Base-by-base conservation (phyloP, 2,329 filamentous ascomycete genomes). In the Ophiostoma ips region DNA sequence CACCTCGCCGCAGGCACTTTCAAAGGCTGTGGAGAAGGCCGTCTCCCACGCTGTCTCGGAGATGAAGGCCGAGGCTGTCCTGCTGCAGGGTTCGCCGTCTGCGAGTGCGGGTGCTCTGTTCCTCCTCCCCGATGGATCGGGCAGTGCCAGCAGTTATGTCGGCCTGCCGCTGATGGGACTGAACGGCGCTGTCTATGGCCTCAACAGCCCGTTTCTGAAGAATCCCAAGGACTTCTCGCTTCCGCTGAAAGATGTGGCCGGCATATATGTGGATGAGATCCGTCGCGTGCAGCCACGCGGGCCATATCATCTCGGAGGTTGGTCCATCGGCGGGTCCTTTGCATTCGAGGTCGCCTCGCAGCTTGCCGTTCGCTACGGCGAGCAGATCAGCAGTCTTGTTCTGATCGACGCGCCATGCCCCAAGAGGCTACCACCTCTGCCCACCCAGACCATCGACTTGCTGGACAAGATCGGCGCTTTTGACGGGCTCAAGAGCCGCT, bases 171-270 rank as follows among this genome's bases (percentile, higher is more conserved):
- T 75, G 55, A 60, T 77, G n/a, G 63, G 64, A 13, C 52, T 64
- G n/a, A 57, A 67, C 30, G 64, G 72, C 50, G 68, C 67, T n/a
- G 67, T 77, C 28, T 72, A 69, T 58, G 75, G 71, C 18, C 67
- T 85, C 56, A 84, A 84, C 63, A 84, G 77, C 46, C 81, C 81
- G 5, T 85, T 80, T 67, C 80, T 84, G 77, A 83, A 79, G 66
- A 75, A 71, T 2, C 81, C 81, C 0, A 72, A 79, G 52, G 74
- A 81, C 58, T 83, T 75, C 65, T 73, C 72, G 28, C 81, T 78
- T 58, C 78, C 79, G 52, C 76, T 84, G 49, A 75, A 80, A 57
- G 77, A 78, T 21, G 76, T 83, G 60, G 76, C 79, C 6, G 64
- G 71, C 56, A 73, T 81, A 60, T 84, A 81, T 64, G 73, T 84